A percentile compares a stretch with the other conserved stretches of the same genome.
Evolutionary conservation across 306 rosid species (phyloP).

Genomic region (Calophaca sinica): DNA sequence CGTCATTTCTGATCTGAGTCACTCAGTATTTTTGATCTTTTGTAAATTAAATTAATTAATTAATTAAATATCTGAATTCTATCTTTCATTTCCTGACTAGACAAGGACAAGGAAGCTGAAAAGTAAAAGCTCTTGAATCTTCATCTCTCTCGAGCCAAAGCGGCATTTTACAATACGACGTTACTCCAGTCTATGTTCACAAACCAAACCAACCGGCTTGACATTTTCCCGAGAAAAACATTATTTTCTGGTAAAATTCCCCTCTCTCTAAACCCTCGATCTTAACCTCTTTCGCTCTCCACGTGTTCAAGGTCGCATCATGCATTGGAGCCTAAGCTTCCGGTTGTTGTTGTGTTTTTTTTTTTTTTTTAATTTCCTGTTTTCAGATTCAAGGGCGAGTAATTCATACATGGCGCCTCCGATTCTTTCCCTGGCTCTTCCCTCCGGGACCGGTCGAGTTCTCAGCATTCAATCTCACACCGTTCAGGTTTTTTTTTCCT

Average conservation of each 20-base stretch:
- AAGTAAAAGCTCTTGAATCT: neutral
- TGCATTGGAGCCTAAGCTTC: conserved; percentile 9
- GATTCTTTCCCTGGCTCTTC: conserved; percentile 72
- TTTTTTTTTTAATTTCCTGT: too few relatives aligned
- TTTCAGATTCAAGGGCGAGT: conserved; percentile 38
- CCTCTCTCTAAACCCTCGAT: neutral
- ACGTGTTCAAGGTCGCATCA: conserved; percentile 5
- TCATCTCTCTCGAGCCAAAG: neutral
- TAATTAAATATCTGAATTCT: neutral
- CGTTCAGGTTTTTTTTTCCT: conserved; percentile 64
- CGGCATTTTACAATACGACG: neutral
- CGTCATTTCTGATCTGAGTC: neutral
- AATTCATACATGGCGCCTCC: conserved; percentile 72
- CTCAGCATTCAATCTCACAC: conserved; percentile 89
- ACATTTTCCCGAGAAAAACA: conserved; percentile 33
- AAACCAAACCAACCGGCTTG: neutral
- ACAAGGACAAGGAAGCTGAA: neutral
- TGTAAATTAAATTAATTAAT: neutral
- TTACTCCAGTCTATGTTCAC: neutral
- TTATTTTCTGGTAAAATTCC: conserved; percentile 49
- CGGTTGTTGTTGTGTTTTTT: too few relatives aligned
- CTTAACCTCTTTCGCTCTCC: neutral
- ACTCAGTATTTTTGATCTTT: neutral
- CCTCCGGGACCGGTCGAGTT: conserved; percentile 78
- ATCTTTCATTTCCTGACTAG: neutral